phyloP scores from a whole-genome alignment of 2,329 filamentous ascomycete genomes.

The Pseudogymnoascus sp. region DNA sequence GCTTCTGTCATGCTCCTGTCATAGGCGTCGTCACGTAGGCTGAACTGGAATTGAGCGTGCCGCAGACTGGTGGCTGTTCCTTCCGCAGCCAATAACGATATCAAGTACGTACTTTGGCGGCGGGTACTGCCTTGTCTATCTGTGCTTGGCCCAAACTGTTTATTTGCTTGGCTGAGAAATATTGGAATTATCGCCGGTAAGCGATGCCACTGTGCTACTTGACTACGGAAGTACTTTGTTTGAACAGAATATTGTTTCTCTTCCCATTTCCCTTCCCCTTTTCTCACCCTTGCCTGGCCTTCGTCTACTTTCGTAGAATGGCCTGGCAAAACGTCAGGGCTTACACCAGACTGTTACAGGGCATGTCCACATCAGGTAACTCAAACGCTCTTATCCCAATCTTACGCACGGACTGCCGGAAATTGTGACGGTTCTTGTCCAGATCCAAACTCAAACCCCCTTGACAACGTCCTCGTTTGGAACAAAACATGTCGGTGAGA shows the following conservation, averaged over 20 bases:
- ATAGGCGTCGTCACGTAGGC: not conserved
- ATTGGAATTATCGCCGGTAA: not conserved
- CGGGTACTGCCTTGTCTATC: not conserved
- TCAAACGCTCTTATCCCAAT: not conserved
- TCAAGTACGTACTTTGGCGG: not conserved
- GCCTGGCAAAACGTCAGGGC: not conserved
- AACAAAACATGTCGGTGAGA: not conserved
- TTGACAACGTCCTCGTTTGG: not conserved
- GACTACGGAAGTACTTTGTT: not conserved
- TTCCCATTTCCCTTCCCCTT: not conserved
- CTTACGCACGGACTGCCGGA: conserved; percentile 5
- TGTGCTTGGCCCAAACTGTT: not conserved
- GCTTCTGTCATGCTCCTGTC: no score
- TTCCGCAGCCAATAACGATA: not conserved
- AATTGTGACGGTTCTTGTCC: not conserved
- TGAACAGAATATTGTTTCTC: not conserved
- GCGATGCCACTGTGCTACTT: not conserved
- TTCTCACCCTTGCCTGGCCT: not conserved
- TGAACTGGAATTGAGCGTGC: not conserved
- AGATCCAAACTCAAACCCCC: not conserved
- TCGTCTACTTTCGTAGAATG: not conserved
- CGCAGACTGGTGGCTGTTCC: not conserved
- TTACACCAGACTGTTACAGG: not conserved
- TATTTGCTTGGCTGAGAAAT: not conserved
- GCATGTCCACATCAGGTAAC: not conserved